Evolutionary conservation across 192 early-diverging fungal genomes (phyloP).

Genomic region (Phycomyces nitens): DNA sequence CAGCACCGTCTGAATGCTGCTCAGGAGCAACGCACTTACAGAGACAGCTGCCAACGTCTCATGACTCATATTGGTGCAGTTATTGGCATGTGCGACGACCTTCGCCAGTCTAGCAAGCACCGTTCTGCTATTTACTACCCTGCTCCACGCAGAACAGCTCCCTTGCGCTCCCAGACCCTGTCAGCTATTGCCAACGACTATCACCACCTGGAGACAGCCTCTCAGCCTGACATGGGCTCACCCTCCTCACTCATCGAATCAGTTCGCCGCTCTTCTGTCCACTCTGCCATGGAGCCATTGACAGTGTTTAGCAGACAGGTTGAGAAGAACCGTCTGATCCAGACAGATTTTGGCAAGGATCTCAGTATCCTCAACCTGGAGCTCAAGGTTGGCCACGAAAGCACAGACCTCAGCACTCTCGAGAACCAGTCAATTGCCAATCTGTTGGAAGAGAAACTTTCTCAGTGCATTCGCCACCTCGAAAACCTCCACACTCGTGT

Average conservation of each 20-base stretch:
- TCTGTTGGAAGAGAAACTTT: slow-evolving; percentile 65
- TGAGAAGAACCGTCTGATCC: slow-evolving; percentile 2
- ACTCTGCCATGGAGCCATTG: slow-evolving; percentile 3
- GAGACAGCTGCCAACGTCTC: slow-evolving; percentile 69
- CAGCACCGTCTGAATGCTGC: slow-evolving; percentile 32
- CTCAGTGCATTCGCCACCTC: slow-evolving; percentile 69
- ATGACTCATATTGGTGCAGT: slow-evolving; percentile 65
- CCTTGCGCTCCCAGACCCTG: slow-evolving; percentile 15
- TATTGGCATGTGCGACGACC: slow-evolving; percentile 60
- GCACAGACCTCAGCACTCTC: slow-evolving; percentile 58
- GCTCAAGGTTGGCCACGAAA: slow-evolving; percentile 62
- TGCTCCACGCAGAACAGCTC: background rate
- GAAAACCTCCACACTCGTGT: slow-evolving; percentile 83
- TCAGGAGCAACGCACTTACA: slow-evolving; percentile 68
- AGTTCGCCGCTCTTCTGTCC: slow-evolving; percentile 24
- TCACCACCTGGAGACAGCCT: slow-evolving; percentile 3
- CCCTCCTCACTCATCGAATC: slow-evolving; percentile 7
- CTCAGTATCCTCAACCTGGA: slow-evolving; percentile 67
- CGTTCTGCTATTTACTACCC: slow-evolving; percentile 69
- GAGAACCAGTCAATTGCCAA: slow-evolving; percentile 69
- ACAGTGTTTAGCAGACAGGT: background rate
- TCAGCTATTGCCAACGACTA: background rate
- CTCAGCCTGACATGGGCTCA: slow-evolving; percentile 5
- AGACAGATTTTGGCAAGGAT: slow-evolving; percentile 26
- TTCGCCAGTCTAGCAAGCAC: slow-evolving; percentile 64